Conservation (phyloP, 306 rosid genomes). For the Vigna mungo region DNA sequence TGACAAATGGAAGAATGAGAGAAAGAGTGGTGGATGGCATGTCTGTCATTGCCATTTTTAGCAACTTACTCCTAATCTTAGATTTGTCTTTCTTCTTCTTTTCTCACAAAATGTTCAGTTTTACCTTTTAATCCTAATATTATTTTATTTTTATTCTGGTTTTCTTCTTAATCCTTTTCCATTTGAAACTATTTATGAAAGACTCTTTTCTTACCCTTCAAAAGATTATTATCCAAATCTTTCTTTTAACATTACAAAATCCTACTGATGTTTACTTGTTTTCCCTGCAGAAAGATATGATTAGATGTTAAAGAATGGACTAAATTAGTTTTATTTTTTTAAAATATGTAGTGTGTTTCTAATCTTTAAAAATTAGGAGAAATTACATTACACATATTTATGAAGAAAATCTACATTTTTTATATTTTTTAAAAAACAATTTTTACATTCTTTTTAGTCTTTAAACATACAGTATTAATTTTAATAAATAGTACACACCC, state of each 20-base stretch:
- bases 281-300: not conserved
- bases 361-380: too few species aligned
- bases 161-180: not conserved
- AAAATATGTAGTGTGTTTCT: too few species aligned
- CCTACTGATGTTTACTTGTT: not conserved
- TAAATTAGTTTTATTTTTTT: too few species aligned
- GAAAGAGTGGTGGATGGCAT: constrained; percentile 41
- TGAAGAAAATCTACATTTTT: too few species aligned
- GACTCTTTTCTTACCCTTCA: not conserved
- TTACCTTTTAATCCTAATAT: not conserved
- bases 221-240: not conserved
- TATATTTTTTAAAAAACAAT: too few species aligned
- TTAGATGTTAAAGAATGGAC: too few species aligned
- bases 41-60: constrained; percentile 60
- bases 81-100: constrained; percentile 28
- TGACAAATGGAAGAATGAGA: constrained; percentile 68
- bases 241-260: not conserved
- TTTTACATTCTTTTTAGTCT: too few species aligned
- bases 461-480: too few species aligned
- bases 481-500: too few species aligned
- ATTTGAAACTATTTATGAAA: not conserved
- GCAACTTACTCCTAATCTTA: constrained; percentile 46
- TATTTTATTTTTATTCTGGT: not conserved
- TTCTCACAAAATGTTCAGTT: not conserved
- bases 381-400: too few species aligned